These are phyloP conservation scores for Penicillium egyptiacum DNA, from an alignment of 495 filamentous ascomycete genomes.

Conservation along the genomic window DNA sequence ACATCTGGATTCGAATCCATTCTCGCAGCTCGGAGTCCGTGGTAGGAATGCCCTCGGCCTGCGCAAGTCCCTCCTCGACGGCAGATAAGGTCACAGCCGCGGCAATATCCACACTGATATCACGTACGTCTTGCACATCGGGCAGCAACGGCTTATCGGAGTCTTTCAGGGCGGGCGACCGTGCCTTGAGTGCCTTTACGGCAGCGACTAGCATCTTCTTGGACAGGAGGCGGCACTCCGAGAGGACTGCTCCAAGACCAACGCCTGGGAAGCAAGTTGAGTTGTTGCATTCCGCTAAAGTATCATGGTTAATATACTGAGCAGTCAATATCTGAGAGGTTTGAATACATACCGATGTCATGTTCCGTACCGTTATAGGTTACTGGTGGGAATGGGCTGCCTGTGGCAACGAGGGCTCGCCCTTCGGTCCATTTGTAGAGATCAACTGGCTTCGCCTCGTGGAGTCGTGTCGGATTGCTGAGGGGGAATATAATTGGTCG, in stretches of 20 bases:
- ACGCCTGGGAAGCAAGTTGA: constrained; percentile 85
- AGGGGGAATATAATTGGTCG: constrained; percentile 81
- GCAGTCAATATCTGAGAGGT: not conserved
- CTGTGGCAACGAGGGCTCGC: constrained; percentile 78
- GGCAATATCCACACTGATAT: constrained; percentile 76
- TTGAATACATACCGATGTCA: constrained; percentile 55
- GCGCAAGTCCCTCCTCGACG: constrained; percentile 65
- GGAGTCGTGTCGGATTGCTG: constrained; percentile 81
- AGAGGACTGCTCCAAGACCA: constrained; percentile 75
- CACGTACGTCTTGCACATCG: constrained; percentile 71
- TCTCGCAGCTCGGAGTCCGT: constrained; percentile 61
- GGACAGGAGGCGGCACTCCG: constrained; percentile 58
- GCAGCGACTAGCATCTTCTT: constrained; percentile 84
- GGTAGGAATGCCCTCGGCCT: constrained; percentile 42
- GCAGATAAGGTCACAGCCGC: constrained; percentile 74
- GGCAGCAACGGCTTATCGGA: constrained; percentile 63
- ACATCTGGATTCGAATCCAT: constrained; percentile 91
- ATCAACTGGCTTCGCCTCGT: constrained; percentile 80
- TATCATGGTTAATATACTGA: constrained; percentile 4
- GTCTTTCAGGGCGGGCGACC: constrained; percentile 66
- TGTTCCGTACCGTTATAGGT: constrained; percentile 62
- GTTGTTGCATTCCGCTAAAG: constrained; percentile 82
- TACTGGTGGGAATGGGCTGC: constrained; percentile 79
- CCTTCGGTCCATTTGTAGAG: constrained; percentile 77
- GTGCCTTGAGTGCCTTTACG: constrained; percentile 66